Evolutionary conservation across 2,329 filamentous ascomycete genomes (phyloP).

Genomic region (Lanzia echinophila): DNA sequence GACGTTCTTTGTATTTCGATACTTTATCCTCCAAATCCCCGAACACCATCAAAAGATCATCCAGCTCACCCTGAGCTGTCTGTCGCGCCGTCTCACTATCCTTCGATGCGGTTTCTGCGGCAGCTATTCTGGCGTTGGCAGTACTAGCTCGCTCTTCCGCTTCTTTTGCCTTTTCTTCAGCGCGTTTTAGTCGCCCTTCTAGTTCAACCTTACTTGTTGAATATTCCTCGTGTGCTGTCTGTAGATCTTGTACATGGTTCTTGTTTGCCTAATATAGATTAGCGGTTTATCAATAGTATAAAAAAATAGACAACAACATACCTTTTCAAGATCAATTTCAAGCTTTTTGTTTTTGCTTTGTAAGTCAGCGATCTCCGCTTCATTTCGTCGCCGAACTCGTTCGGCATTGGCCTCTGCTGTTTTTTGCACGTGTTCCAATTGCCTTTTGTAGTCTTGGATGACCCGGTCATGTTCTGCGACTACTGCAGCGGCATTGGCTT

Average conservation of each 20-base stretch:
- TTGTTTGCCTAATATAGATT: conserved; percentile 46
- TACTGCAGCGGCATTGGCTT: conserved; percentile 35
- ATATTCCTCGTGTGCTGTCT: conserved; percentile 47
- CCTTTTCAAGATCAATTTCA: conserved; percentile 57
- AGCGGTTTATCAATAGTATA: conserved; percentile 8
- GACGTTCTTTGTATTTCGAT: conserved; percentile 55
- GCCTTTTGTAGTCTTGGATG: conserved; percentile 34
- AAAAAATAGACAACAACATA: conserved; percentile 22
- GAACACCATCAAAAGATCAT: conserved; percentile 76
- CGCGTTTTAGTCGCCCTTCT: conserved; percentile 20
- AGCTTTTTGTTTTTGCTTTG: conserved; percentile 54
- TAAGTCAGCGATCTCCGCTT: conserved; percentile 58
- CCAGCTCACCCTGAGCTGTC: conserved; percentile 63
- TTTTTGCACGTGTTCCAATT: conserved; percentile 42
- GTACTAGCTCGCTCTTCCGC: conserved; percentile 21
- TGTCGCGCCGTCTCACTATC: conserved; percentile 57
- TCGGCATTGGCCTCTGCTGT: conserved; percentile 43
- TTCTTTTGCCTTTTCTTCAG: conserved; percentile 41
- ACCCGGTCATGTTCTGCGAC: conserved; percentile 32
- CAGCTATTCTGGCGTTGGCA: conserved; percentile 31
- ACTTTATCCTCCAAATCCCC: conserved; percentile 74
- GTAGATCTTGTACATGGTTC: conserved; percentile 52
- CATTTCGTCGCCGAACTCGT: conserved; percentile 41
- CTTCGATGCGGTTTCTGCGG: conserved; percentile 21
- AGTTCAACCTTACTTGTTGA: conserved; percentile 33